These are phyloP conservation scores for Scheffersomyces titani DNA, from an alignment of 1,139 yeast genomes.

Conservation along the genomic window DNA sequence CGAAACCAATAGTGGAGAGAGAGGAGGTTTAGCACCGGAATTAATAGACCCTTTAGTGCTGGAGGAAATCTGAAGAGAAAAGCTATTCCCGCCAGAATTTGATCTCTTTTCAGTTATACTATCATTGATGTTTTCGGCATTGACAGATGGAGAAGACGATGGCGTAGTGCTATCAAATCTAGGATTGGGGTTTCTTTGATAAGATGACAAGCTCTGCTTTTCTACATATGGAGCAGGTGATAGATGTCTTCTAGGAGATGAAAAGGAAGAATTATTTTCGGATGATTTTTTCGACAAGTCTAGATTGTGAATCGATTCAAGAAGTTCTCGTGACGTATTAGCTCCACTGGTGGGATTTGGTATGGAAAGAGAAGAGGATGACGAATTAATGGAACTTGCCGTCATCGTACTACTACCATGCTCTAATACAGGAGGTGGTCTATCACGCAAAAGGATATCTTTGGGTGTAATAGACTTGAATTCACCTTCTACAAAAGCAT, in stretches of 20 bases:
- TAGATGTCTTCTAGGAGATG: slow-evolving; percentile 55
- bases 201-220: slow-evolving; percentile 53
- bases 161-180: slow-evolving; percentile 38
- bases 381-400: neutral
- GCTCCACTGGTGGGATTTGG: neutral
- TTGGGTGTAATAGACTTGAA: slow-evolving; percentile 37
- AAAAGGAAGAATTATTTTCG: slow-evolving; percentile 33
- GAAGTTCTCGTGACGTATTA: neutral
- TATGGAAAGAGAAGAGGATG: neutral
- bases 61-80: slow-evolving; percentile 3
- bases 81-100: slow-evolving; percentile 15
- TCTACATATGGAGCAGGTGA: slow-evolving; percentile 55
- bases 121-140: slow-evolving; percentile 10
- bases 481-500: slow-evolving; percentile 35
- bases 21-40: slow-evolving; percentile 54
- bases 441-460: slow-evolving; percentile 37
- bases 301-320: neutral
- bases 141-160: slow-evolving; percentile 40
- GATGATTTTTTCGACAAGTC: slow-evolving; percentile 14
- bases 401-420: neutral
- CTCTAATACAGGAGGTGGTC: slow-evolving; percentile 15
- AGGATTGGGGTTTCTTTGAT: slow-evolving; percentile 49
- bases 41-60: slow-evolving; percentile 1
- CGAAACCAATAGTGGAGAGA: slow-evolving; percentile 80
- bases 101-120: slow-evolving; percentile 15